Evolutionary conservation across 2,329 filamentous ascomycete genomes (phyloP).

Genomic region (Talaromyces sp.): DNA sequence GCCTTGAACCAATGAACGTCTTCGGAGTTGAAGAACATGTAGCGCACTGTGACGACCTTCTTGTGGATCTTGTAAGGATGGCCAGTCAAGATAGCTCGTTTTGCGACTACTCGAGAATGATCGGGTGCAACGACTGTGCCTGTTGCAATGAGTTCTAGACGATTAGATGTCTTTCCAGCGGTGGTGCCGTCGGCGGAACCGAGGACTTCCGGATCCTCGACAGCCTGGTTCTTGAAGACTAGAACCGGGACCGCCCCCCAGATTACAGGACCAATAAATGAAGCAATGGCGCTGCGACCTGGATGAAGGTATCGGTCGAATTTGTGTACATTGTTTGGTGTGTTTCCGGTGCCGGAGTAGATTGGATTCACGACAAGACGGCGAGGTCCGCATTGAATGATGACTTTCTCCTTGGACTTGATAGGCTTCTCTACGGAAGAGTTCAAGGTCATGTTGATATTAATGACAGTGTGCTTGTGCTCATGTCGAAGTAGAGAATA

Average conservation of each 20-base stretch:
- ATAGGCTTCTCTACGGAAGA: conserved; percentile 73
- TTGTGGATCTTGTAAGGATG: conserved; percentile 99
- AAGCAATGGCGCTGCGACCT: conserved; percentile 82
- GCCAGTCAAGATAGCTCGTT: conserved; percentile 88
- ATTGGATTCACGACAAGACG: conserved; percentile 85
- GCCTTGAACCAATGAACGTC: conserved; percentile 99
- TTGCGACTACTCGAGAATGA: conserved; percentile 76
- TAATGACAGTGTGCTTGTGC: conserved; percentile 86
- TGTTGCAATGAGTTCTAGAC: conserved; percentile 74
- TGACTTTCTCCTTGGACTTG: conserved; percentile 87
- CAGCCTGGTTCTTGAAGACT: conserved; percentile 67
- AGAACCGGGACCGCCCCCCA: conserved; percentile 91
- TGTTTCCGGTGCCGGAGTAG: conserved; percentile 85
- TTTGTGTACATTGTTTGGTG: conserved; percentile 96
- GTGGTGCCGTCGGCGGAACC: conserved; percentile 46
- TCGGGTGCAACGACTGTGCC: conserved; percentile 82
- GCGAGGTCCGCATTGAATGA: conserved; percentile 86
- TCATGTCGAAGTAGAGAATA: conserved; percentile 92
- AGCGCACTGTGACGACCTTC: conserved; percentile 91
- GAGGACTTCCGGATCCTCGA: conserved; percentile 42
- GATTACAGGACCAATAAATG: conserved; percentile 83
- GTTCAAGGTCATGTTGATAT: conserved; percentile 84
- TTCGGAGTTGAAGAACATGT: conserved; percentile 99
- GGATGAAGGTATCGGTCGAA: conserved; percentile 90
- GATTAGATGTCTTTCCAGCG: conserved; percentile 31